Base-by-base conservation (phyloP, 2,329 filamentous ascomycete species). In the Fusarium sublunatum region DNA sequence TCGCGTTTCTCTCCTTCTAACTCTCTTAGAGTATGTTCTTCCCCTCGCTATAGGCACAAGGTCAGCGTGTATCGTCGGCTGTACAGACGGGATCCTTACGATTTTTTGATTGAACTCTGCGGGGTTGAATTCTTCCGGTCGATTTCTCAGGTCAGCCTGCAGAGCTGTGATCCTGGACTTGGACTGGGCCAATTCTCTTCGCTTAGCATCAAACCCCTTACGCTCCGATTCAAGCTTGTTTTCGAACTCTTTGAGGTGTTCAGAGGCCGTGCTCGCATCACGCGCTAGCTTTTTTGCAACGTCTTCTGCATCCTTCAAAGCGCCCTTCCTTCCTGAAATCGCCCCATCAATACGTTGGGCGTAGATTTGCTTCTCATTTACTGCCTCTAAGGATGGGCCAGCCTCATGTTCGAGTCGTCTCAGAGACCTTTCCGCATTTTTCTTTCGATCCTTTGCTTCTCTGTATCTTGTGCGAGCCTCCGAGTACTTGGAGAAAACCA, bases 311-410 rank as follows among this genome's bases (percentile, higher is more conserved):
- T 80, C 73, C 15, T 81, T 80, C 28, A 92, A 74, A 9, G 80
- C 78, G 7, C 74, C 77, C 70, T 83, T 84, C 58, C 88, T 86
- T 29, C 81, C 79, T 2, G 77, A 76, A 1, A 89, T 81, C 6
- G 85, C 84, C 7, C 77, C 74, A 32, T 87, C 77, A 19, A 95
- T 79, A 45, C 83, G 77, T 4, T 78, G 71, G 7, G 79, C 78
- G 70, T 98, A 97, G 1, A 78, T 76, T 63, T 91, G 78, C 73
- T 96, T 97, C 5, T 79, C 77, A 52, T 88, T 87, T 40, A 93
- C 85, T 2, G 88, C 88, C 66, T 84, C 77, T 42, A 96, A 74
- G 1, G 88, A 86, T 6, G 95, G 95, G 7, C 86, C 87, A 15
- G 77, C 79, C 25, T 81, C 79, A 2, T 80, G 73, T 70, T 91